These are phyloP conservation scores for Pachysolen tannophilus DNA, from an alignment of 805 yeast genomes.

Conservation along the genomic window DNA sequence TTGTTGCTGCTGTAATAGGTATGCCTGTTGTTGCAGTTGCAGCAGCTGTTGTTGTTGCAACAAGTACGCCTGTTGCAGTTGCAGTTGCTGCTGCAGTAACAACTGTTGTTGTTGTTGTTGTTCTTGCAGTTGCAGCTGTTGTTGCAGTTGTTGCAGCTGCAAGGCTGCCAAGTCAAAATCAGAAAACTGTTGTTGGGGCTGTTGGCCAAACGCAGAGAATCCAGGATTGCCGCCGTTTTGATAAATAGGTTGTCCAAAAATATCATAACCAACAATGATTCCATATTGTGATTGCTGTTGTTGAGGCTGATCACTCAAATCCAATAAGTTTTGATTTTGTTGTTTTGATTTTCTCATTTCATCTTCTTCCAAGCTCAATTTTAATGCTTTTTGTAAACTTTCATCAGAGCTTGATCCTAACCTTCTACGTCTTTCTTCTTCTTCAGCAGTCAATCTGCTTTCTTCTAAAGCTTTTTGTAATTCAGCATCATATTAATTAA, in stretches of 20 bases:
- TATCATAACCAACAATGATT: slow-evolving; percentile 37
- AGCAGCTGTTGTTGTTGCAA: slow-evolving; percentile 11
- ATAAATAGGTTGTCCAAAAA: slow-evolving; percentile 63
- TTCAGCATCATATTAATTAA: slow-evolving; percentile 70
- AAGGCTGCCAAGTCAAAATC: slow-evolving; percentile 13
- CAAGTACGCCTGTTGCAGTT: slow-evolving; percentile 10
- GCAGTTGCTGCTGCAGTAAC: slow-evolving; percentile 15
- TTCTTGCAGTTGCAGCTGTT: slow-evolving; percentile 12
- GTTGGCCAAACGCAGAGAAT: slow-evolving; percentile 37
- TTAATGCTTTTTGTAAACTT: slow-evolving; percentile 61
- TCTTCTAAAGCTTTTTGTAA: slow-evolving; percentile 74
- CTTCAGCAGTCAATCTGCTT: slow-evolving; percentile 74
- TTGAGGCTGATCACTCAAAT: slow-evolving; percentile 39
- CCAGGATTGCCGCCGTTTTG: slow-evolving; percentile 46
- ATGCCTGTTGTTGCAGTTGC: slow-evolving; percentile 14
- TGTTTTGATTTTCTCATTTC: slow-evolving; percentile 42
- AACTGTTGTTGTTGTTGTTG: slow-evolving; percentile 13
- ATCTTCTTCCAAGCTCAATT: slow-evolving; percentile 71
- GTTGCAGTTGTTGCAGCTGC: slow-evolving; percentile 11
- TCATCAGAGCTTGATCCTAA: slow-evolving; percentile 42
- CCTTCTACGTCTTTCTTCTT: slow-evolving; percentile 57
- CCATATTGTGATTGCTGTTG: slow-evolving; percentile 33
- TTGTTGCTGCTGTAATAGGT: slow-evolving; percentile 16
- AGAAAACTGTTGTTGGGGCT: slow-evolving; percentile 26
- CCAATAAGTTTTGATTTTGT: slow-evolving; percentile 42